Evolutionary conservation across 2,329 filamentous ascomycete species (phyloP).

Genomic region (Geosmithia putterillii): DNA sequence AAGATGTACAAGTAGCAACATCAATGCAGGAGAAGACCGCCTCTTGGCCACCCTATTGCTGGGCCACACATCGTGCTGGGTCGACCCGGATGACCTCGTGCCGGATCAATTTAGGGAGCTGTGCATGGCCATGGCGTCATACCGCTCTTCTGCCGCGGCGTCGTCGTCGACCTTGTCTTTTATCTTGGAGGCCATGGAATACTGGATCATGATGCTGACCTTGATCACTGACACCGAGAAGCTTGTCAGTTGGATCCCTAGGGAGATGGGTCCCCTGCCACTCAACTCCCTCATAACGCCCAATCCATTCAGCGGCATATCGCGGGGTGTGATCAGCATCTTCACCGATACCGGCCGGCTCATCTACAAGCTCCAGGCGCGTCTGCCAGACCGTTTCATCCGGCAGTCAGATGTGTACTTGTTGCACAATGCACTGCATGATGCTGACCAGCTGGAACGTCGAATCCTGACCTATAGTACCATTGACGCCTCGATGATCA

Average conservation of each 20-base stretch:
- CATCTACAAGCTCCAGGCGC: constrained; percentile 8
- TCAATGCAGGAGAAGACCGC: neutral
- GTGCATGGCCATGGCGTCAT: constrained; percentile 1
- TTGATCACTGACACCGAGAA: constrained; percentile 9
- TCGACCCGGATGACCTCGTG: constrained; percentile 8
- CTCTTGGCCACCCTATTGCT: constrained; percentile 8
- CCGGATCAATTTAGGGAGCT: constrained; percentile 6
- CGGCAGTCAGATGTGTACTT: constrained; percentile 7
- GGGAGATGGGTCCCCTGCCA: neutral
- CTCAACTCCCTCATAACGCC: constrained; percentile 2
- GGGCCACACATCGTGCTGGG: constrained; percentile 10
- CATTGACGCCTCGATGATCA: constrained; percentile 4
- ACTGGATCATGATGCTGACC: constrained; percentile 11
- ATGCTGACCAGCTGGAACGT: constrained; percentile 7
- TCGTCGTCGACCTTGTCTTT: neutral
- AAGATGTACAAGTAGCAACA: neutral
- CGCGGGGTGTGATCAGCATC: constrained; percentile 5
- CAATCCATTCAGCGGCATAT: constrained; percentile 8
- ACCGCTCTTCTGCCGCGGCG: neutral
- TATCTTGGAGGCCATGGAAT: constrained; percentile 5
- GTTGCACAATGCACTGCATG: constrained; percentile 4
- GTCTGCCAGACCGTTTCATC: constrained; percentile 8
- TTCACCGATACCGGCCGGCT: constrained; percentile 7
- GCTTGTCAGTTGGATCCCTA: constrained; percentile 4
- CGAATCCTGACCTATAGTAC: constrained; percentile 3